Conservation (phyloP, 805 yeast genomes). For the Monosporozyma yasuniensis region DNA sequence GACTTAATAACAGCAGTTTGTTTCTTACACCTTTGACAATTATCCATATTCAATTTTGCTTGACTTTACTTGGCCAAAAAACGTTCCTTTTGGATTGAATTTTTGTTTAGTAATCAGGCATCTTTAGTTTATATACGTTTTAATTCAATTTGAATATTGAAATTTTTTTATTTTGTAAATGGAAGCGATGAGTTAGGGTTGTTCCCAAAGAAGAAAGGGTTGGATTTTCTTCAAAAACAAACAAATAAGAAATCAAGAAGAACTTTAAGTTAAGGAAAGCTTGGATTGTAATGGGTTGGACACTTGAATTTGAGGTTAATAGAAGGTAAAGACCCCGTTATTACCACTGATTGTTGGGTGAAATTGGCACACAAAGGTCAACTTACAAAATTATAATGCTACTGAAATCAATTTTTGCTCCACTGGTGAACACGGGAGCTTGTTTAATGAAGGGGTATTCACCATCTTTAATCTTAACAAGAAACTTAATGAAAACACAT, state of each 20-base stretch:
- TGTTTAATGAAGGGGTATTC: constrained; percentile 5
- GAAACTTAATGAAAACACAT: constrained; percentile 59
- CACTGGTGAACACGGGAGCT: background rate
- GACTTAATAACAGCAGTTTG: constrained; percentile 15
- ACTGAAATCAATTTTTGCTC: constrained; percentile 2
- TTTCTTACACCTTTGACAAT: constrained; percentile 21
- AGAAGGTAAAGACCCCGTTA: too few species aligned
- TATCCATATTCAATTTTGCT: background rate
- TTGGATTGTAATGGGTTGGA: background rate
- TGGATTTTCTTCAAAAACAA: background rate
- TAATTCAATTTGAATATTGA: background rate
- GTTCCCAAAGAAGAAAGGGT: background rate
- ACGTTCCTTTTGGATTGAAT: background rate
- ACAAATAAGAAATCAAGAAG: background rate
- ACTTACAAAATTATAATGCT: background rate
- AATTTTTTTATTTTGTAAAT: background rate
- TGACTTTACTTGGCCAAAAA: background rate
- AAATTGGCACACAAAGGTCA: background rate
- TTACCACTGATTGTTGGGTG: background rate
- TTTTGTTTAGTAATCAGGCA: background rate
- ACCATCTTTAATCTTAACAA: constrained; percentile 18
- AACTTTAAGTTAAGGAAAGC: background rate
- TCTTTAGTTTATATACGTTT: background rate
- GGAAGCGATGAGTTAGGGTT: background rate
- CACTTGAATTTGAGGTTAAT: background rate